phyloP scores from a whole-genome alignment of 768 basidiomycete genomes.

The Leccinum subtestaceum region DNA sequence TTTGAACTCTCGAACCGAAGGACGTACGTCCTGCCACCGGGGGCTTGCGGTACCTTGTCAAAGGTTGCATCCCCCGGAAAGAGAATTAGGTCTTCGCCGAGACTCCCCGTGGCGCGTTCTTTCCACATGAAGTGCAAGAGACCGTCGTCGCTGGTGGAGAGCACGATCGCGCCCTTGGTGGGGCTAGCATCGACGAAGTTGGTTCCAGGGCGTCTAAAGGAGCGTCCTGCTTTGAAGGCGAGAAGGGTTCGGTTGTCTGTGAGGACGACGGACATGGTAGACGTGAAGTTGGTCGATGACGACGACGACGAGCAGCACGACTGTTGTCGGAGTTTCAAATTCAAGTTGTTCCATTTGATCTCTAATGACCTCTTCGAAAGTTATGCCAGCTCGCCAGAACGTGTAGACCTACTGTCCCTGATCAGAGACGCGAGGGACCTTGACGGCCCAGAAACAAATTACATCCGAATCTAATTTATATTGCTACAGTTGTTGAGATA shows the following conservation, averaged over 20 bases:
- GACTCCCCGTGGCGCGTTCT: conserved; percentile 56
- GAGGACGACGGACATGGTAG: conserved; percentile 25
- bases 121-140: conserved; percentile 80
- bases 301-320: background rate
- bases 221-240: conserved; percentile 70
- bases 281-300: background rate
- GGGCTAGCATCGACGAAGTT: conserved; percentile 66
- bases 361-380: no score
- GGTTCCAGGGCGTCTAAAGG: conserved; percentile 61
- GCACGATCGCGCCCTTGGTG: conserved; percentile 70
- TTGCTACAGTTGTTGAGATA: conserved; percentile 16
- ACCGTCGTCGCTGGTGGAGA: conserved; percentile 70
- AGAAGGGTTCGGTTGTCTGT: conserved; percentile 34
- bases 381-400: background rate
- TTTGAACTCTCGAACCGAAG: conserved; percentile 90
- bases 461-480: conserved; percentile 16
- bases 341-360: no score
- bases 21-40: conserved; percentile 72
- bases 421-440: background rate
- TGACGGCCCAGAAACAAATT: conserved; percentile 6
- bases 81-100: conserved; percentile 81
- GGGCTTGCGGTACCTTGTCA: conserved; percentile 64
- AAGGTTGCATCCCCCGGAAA: conserved; percentile 87
- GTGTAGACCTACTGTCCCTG: no score
- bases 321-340: background rate